Conservation (phyloP, 352 stramenopile species). For the Globisporangium acanthophoron region DNA sequence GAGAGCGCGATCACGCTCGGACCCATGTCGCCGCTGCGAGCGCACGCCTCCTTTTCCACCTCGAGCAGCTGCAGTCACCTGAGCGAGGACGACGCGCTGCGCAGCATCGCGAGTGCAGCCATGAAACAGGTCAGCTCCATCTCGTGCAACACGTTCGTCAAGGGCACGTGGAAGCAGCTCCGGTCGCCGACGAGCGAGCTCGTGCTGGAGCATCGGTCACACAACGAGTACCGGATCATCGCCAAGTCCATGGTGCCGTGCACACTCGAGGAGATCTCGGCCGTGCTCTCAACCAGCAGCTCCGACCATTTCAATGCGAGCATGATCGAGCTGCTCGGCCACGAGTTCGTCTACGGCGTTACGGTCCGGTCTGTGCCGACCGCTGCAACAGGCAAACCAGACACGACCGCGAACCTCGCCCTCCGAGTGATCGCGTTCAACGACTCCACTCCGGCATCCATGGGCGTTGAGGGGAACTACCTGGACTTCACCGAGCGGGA, state of each 20-base stretch:
- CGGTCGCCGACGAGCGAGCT: slow-evolving; percentile 5
- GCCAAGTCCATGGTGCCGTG: slow-evolving; percentile 18
- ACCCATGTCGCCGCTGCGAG: slow-evolving; percentile 3
- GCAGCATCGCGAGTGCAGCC: slow-evolving; percentile 2
- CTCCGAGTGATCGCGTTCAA: slow-evolving; percentile 19
- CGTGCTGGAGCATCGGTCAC: slow-evolving; percentile 11
- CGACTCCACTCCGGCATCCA: slow-evolving; percentile 5
- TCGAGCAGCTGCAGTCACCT: not conserved
- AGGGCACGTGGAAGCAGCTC: slow-evolving; percentile 14
- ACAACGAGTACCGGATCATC: slow-evolving; percentile 16
- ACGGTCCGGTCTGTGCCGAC: slow-evolving; percentile 15
- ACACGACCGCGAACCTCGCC: slow-evolving; percentile 6
- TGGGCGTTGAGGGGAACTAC: slow-evolving; percentile 12
- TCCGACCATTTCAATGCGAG: slow-evolving; percentile 23
- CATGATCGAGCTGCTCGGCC: slow-evolving; percentile 24
- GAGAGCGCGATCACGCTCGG: slow-evolving; percentile 3
- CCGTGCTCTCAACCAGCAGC: slow-evolving; percentile 15
- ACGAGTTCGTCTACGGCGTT: slow-evolving; percentile 19
- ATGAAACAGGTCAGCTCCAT: slow-evolving; percentile 10
- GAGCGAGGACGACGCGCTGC: slow-evolving; percentile 8
- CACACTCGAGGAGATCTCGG: slow-evolving; percentile 17
- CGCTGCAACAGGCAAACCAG: not conserved
- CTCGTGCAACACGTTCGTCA: slow-evolving; percentile 10
- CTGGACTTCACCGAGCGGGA: slow-evolving; percentile 20
- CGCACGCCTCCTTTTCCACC: not conserved